phyloP scores from a whole-genome alignment of 2,329 filamentous ascomycete genomes.

The Colletotrichum sp. region DNA sequence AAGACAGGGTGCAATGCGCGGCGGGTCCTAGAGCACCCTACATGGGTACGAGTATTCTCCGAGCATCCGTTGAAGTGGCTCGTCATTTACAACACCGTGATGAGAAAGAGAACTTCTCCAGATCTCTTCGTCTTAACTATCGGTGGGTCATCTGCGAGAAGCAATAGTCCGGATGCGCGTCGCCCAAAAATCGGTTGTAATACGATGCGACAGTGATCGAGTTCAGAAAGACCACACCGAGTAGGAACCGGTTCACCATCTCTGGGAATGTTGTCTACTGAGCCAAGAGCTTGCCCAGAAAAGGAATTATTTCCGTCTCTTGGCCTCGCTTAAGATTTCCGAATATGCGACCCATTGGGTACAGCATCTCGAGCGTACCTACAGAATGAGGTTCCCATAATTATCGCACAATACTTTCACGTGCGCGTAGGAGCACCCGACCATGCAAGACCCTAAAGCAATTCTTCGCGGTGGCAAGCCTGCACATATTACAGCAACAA shows the following conservation, averaged over 20 bases:
- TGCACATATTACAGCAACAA: background rate
- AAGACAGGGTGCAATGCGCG: background rate
- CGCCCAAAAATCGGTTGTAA: too few species aligned
- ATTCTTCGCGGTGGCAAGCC: background rate
- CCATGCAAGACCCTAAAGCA: background rate
- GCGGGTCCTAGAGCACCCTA: fast-evolving
- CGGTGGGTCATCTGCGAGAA: too few species aligned
- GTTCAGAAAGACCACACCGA: too few species aligned
- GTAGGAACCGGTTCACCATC: background rate
- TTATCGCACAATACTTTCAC: background rate
- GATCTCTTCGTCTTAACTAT: too few species aligned
- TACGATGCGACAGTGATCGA: too few species aligned
- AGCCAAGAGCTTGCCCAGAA: background rate
- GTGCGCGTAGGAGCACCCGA: background rate
- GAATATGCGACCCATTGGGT: background rate
- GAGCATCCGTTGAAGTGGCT: too few species aligned
- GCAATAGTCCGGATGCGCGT: too few species aligned
- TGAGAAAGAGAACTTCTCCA: too few species aligned
- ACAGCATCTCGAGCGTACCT: background rate
- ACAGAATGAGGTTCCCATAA: background rate
- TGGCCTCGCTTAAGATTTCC: background rate
- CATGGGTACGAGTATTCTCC: too few species aligned
- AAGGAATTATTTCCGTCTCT: background rate
- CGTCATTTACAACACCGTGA: too few species aligned
- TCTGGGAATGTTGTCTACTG: background rate